phyloP scores from a whole-genome alignment of 345 rosid genomes.

The Sisymbrium irio region DNA sequence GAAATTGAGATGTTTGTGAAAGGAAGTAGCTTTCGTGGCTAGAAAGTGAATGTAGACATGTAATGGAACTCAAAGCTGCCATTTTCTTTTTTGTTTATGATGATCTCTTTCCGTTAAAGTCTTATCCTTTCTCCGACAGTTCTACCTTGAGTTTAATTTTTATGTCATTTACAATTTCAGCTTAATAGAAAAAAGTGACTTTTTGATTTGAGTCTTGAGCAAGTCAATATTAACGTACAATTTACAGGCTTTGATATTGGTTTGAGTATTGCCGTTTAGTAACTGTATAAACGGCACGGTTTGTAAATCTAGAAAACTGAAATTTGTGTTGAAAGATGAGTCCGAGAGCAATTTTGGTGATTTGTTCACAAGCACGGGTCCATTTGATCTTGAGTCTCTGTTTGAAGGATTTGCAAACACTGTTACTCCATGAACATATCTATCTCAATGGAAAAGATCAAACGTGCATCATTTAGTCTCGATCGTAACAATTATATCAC shows the following conservation, averaged over 20 bases:
- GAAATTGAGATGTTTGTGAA: constrained; percentile 4
- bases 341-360: too few relatives aligned
- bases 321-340: too few relatives aligned
- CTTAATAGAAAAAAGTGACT: not conserved
- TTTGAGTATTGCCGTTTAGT: constrained; percentile 14
- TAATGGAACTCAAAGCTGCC: constrained; percentile 33
- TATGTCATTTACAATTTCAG: too few relatives aligned
- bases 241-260: not conserved
- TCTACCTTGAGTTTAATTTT: too few relatives aligned
- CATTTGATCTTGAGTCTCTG: too few relatives aligned
- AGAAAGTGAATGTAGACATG: constrained; percentile 19
- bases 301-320: not conserved
- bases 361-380: too few relatives aligned
- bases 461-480: too few relatives aligned
- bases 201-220: not conserved
- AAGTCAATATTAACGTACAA: too few relatives aligned
- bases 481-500: too few relatives aligned
- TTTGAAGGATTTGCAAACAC: too few relatives aligned
- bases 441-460: too few relatives aligned
- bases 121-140: constrained; percentile 25
- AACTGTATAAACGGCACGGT: not conserved
- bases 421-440: too few relatives aligned
- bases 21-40: constrained; percentile 18
- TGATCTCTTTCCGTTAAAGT: constrained; percentile 4
- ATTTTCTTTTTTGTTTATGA: not conserved